Evolutionary conservation across 371 early-diverging fungal species (phyloP), one percentile per base, ranked within the genome.

Genomic region (Mortierella sp.): DNA sequence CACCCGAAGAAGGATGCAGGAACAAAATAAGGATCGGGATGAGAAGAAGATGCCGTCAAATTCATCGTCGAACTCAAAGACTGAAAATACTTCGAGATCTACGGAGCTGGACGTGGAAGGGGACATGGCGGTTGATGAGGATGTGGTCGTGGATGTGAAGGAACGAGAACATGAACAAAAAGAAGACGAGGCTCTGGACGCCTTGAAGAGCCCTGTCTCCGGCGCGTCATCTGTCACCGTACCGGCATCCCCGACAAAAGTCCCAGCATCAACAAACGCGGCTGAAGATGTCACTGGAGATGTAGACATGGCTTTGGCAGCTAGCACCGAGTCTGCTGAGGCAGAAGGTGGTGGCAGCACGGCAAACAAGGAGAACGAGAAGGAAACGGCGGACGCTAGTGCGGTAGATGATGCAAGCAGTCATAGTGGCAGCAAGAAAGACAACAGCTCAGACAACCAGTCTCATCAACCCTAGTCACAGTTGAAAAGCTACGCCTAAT

Each of bases 31-130:
- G 42, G 26, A 34, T 47, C 53, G 24, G 59, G 37, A 31, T 17
- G 61, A 49, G 15, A 6, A 47, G 19, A 54, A 53, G 19, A 52
- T 41, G 6, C 58, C 4, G 3, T 2, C 48, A 49, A 2, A 50
- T 17, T 5, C 41, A 50, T 8, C 11, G 19, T 42, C 21, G 8
- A 2, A 8, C n/a, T 34, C 27, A 49, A 34, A 15, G 32, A 37
- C 32, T n/a, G 8, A n/a, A 9, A 54, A 49, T 3, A 26, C 39
- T 7, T 26, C 7, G 23, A 30, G 28, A 27, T 42, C 46, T 19
- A 63, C 58, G 55, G 64, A 59, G 27, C 3, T 63, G 37, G 63
- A 59, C 32, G 2, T 50, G 21, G 69, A 70, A 19, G 55, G n/a
- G n/a, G n/a, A 41, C 34, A 39, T 49, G n/a, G 56, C 32, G 3